These are phyloP conservation scores for Ogataea thermomethanolica DNA, from an alignment of 805 yeast species.

Conservation along the genomic window DNA sequence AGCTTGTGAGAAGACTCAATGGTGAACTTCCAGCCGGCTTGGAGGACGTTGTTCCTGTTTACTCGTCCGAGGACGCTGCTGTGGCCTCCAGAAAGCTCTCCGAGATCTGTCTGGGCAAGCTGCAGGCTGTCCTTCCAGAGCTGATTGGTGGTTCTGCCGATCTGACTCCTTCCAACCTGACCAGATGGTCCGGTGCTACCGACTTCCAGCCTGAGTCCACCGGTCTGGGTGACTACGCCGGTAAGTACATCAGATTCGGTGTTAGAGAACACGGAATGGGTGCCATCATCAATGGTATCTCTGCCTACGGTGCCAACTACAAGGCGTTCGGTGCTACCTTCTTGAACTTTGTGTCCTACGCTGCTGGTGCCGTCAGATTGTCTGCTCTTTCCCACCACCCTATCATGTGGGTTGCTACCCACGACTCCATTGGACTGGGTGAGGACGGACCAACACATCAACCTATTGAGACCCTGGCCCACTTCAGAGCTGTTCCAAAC, in stretches of 20 bases:
- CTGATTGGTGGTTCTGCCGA: conserved; percentile 98
- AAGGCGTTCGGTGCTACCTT: conserved; percentile 96
- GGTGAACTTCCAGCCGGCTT: conserved; percentile 81
- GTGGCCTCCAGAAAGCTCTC: conserved; percentile 94
- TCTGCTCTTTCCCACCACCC: conserved; percentile 82
- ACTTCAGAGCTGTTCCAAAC: conserved; percentile 82
- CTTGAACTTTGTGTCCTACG: conserved; percentile 85
- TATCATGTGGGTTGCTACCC: conserved; percentile 83
- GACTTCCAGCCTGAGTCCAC: conserved; percentile 90
- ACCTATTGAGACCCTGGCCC: conserved; percentile 86
- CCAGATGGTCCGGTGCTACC: conserved; percentile 76
- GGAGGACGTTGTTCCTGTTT: conserved; percentile 74
- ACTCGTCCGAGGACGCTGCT: conserved; percentile 73
- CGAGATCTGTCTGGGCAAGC: conserved; percentile 66
- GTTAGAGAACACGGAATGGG: conserved; percentile 99
- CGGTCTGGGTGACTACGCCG: conserved; percentile 79
- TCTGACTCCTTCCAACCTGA: conserved; percentile 93
- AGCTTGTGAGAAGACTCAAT: conserved; percentile 70
- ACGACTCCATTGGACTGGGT: conserved; percentile 87
- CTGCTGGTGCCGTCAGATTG: conserved; percentile 84
- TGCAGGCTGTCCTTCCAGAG: conserved; percentile 74
- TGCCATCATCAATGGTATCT: conserved; percentile 95
- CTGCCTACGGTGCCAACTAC: conserved; percentile 84
- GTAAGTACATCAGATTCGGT: conserved; percentile 96
- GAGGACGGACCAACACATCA: conserved; percentile 95